Evolutionary conservation across 345 rosid species (phyloP), one percentile per base, ranked within the genome.

Genomic region (Acer negundo): DNA sequence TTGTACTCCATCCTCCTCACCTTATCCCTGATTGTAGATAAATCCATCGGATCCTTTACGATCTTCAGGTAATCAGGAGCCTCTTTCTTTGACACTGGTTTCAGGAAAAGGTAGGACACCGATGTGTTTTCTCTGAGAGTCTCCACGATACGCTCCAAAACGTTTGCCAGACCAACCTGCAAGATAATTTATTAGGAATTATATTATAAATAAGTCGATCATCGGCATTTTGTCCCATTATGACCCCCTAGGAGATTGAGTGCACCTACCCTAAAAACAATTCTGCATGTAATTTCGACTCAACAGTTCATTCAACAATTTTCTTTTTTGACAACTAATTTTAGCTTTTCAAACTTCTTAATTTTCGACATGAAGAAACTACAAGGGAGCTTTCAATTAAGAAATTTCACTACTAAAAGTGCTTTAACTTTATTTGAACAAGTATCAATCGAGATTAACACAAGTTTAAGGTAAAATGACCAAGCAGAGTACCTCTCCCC

Each of bases 161-260:
- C 79, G 73, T 96, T 94, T 62, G 95, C 84, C 85, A 96, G 79
- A 67, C 93, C 98, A 85, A 96, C 97, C 99, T 96, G 90, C 11
- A 22, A 56, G 35, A 38, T 23, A 72, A 67, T 38, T 40, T 3
- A 67, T 56, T 58, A 67, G 6, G 7, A 51, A 15, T 51, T 51
- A 3, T 53, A 53, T 12, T 3, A 53, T 19, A 53, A 53, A 42
- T 42, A 42, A 42, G 9, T 42, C 46, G 13, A 49, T 51, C 56
- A 13, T 49, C 5, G 12, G 13, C 17, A 49, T 49, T 49, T 49
- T 49, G 55, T 49, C 19, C 19, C 55, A 49, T 13, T 49, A 13
- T 15, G 55, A 42, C 49, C 49, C 49, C 49, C 49, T 46, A 46
- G 49, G 10, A 10, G 13, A 9, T 46, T 10, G 49, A 10, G 49